Percentiles rank a stretch among this genome's conserved stretches.
Conservation (phyloP, 495 filamentous ascomycete species). For the Pseudomonodictys pantanalensis region DNA sequence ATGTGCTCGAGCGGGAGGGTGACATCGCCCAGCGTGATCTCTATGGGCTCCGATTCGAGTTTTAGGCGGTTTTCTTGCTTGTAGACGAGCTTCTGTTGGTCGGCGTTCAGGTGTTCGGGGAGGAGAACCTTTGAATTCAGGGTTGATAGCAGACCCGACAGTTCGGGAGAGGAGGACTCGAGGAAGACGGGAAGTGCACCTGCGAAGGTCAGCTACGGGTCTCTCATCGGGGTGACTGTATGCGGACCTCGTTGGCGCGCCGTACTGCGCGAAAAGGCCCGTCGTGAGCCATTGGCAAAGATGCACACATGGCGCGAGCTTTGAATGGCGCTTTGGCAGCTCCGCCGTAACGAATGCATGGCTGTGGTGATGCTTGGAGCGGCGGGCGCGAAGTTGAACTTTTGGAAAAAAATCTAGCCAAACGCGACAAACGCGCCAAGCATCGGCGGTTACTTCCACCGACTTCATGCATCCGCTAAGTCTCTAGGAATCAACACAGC, state of each 20-base stretch:
- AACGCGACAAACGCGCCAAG: constrained; percentile 17
- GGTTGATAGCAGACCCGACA: constrained; percentile 32
- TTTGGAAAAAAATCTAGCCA: neutral
- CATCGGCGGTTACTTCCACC: neutral
- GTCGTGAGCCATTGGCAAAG: constrained; percentile 9
- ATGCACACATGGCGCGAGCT: neutral
- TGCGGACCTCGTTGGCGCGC: constrained; percentile 13
- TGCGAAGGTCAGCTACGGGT: neutral
- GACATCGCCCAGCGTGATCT: constrained; percentile 39
- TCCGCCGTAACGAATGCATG: constrained; percentile 24
- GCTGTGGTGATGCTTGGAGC: neutral
- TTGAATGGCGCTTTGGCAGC: constrained; percentile 13
- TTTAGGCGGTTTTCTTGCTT: constrained; percentile 24
- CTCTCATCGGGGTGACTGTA: neutral
- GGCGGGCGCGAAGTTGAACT: neutral
- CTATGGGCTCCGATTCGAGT: constrained; percentile 39
- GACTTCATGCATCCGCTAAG: neutral
- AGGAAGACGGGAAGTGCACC: constrained; percentile 37
- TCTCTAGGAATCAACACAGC: neutral
- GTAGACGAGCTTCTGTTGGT: constrained; percentile 40
- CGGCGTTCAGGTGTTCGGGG: constrained; percentile 36
- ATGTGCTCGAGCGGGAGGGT: constrained; percentile 39
- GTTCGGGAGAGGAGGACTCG: constrained; percentile 35
- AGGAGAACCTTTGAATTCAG: constrained; percentile 41
- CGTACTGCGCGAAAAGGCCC: constrained; percentile 22